phyloP scores from a whole-genome alignment of 495 filamentous ascomycete genomes.

The Lophiostoma macrostomum region DNA sequence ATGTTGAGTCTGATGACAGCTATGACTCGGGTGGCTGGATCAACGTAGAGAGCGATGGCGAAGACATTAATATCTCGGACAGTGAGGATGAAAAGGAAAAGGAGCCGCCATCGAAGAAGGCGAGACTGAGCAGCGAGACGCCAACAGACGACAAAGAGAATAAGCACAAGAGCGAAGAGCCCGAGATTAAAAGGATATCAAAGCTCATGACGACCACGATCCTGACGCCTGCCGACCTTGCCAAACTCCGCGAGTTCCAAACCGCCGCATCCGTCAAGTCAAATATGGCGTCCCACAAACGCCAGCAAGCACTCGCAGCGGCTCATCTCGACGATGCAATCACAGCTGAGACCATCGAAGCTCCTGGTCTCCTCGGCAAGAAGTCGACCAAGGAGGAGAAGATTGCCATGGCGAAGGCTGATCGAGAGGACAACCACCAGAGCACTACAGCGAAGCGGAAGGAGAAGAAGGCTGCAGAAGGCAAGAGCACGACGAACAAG shows the following conservation, averaged over 20 bases:
- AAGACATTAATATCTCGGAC: conserved; percentile 69
- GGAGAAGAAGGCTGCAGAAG: conserved; percentile 77
- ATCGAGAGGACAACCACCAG: conserved; percentile 74
- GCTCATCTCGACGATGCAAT: conserved; percentile 78
- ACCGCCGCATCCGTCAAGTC: conserved; percentile 67
- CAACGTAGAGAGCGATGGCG: conserved; percentile 77
- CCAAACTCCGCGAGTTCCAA: conserved; percentile 86
- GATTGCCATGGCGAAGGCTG: conserved; percentile 72
- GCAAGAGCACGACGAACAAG: conserved; percentile 95
- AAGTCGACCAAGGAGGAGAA: conserved; percentile 77
- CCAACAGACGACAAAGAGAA: conserved; percentile 18
- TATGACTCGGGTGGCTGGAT: conserved; percentile 89
- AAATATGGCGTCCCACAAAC: conserved; percentile 47
- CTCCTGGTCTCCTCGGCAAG: conserved; percentile 61
- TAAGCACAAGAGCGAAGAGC: conserved; percentile 17
- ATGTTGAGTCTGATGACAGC: conserved; percentile 68
- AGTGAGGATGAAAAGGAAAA: conserved; percentile 55
- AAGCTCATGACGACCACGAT: conserved; percentile 82
- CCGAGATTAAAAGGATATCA: conserved; percentile 44
- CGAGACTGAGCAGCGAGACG: conserved; percentile 33
- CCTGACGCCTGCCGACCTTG: conserved; percentile 86
- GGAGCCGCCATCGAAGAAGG: conserved; percentile 59
- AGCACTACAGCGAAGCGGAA: conserved; percentile 75
- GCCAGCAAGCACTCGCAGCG: conserved; percentile 42
- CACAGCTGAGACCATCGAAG: conserved; percentile 83